Evolutionary conservation across 2,329 filamentous ascomycete species (phyloP), one percentile per base, ranked within the genome.

Genomic region (Monilinia aucupariae): DNA sequence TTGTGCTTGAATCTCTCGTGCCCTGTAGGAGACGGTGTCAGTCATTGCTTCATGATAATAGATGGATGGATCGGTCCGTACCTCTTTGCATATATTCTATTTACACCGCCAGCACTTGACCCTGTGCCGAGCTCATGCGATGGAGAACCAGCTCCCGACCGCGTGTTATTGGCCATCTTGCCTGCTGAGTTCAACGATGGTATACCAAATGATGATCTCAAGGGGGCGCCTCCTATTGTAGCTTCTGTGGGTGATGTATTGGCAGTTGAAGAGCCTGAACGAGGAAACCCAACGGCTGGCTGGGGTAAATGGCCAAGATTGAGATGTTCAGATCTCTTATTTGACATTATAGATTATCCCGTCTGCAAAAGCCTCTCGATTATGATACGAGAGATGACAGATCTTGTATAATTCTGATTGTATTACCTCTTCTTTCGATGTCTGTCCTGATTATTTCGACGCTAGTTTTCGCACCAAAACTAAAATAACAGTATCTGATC

Each of bases 1-100:
- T 78, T 97, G 92, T 61, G 92, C 92, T 79, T 97, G 93, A 66
- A 97, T 97, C 77, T 99, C 94, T 75, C 94, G 85, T 69, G 94
- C 92, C 74, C 93, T 96, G 72, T 63, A 55, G 45, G 59, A 27
- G 59, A 66, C 59, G 53, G 63, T 30, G 64, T 62, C 17, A 63
- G 61, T 37, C 34, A 50, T 50, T 27, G 15, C 1, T 2, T 17
- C 20, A 61, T n/a, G 7, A 15, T 30, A 9, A 22, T n/a, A 25
- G 13, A 13, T 27, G 34, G 27, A 4, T 34, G 3, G 27, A 48
- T 9, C 17, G 48, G 68, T 79, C 86, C 86, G 74, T 84, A 96
- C 92, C 94, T 87, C 81, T 97, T 97, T 67, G 92, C 92, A 78
- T 90, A 97, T 65, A 97, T 81, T 71, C 93, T 84, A 74, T 82